Evolutionary conservation across 2,329 filamentous ascomycete species (phyloP), one percentile per base, ranked within the genome.

Genomic region (Torrubiella hemipterigena): DNA sequence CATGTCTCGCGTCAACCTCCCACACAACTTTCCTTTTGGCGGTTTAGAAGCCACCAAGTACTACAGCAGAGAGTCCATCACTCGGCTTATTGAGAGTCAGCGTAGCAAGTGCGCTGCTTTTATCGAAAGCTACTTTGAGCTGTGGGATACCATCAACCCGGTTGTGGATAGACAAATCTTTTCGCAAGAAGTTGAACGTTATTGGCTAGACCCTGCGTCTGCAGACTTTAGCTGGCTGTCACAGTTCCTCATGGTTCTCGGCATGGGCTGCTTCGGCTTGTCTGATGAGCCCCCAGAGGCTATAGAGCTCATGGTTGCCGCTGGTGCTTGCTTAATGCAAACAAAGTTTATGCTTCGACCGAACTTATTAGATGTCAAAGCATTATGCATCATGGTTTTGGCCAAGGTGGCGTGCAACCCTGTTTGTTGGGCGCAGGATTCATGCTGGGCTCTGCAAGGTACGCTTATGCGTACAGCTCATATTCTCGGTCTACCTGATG

Each of bases 281-380:
- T 38, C 42, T 2, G 49, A 50, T 13, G 50, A 54, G 27, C 46
- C 50, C 10, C 46, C 48, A 16, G 41, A 46, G 13, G 52, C 51
- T 3, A 51, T 46, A 2, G 49, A 55, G 33, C 42, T 55, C 17
- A 52, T 55, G 49, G 50, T 55, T 44, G 53, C 51, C 4, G 48
- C 53, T 8, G 53, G 55, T 31, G 51, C 52, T 0, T 56, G 52
- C 20, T 42, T 56, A 5, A 51, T 53, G 46, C 52, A 56, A 39
- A 56, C 53, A 4, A 50, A 51, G 2, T 55, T 54, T 35, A 55
- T 55, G 46, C 54, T 54, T 29, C 50, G 52, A 3, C 53, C 53
- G 7, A 54, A 48, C 3, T 38, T 54, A 19, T 38, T 49, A n/a
- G 42, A 47, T 1, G 40, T 55, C 11, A 48, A 50, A 32, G 42